Conservation (phyloP, 1,284 basidiomycete species). For the Ganoderma lingzhi region DNA sequence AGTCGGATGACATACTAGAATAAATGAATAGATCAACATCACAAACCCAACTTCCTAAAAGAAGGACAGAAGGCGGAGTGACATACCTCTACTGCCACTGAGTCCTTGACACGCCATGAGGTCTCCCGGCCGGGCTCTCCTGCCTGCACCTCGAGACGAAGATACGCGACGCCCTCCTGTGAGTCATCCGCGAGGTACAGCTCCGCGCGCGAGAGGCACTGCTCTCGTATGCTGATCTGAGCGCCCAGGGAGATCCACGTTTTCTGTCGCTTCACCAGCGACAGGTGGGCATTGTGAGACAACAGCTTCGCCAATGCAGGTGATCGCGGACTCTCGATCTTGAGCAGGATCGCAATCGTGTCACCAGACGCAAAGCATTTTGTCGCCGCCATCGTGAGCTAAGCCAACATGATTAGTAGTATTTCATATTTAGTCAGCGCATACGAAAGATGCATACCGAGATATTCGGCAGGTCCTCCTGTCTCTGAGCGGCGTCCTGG, state of each 20-base stretch:
- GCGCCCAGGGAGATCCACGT: constrained; percentile 41
- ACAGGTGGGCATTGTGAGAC: constrained; percentile 44
- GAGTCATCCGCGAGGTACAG: constrained; percentile 36
- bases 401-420: neutral
- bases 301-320: constrained; percentile 50
- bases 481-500: constrained; percentile 14
- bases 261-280: constrained; percentile 48
- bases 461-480: constrained; percentile 33
- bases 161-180: constrained; percentile 36
- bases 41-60: neutral
- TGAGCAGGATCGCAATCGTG: constrained; percentile 49
- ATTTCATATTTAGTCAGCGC: constrained; percentile 13
- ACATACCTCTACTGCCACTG: constrained; percentile 41
- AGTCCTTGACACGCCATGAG: constrained; percentile 40
- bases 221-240: constrained; percentile 37
- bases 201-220: constrained; percentile 36
- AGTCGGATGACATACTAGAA: constrained; percentile 52
- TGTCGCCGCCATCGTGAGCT: constrained; percentile 51
- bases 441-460: constrained; percentile 29
- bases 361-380: constrained; percentile 51
- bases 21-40: constrained; percentile 17
- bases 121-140: constrained; percentile 40
- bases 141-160: constrained; percentile 38
- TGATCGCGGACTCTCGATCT: constrained; percentile 46
- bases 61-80: constrained; percentile 3